Evolutionary conservation across 768 basidiomycete species (phyloP).

Genomic region (Calvatia gigantea): DNA sequence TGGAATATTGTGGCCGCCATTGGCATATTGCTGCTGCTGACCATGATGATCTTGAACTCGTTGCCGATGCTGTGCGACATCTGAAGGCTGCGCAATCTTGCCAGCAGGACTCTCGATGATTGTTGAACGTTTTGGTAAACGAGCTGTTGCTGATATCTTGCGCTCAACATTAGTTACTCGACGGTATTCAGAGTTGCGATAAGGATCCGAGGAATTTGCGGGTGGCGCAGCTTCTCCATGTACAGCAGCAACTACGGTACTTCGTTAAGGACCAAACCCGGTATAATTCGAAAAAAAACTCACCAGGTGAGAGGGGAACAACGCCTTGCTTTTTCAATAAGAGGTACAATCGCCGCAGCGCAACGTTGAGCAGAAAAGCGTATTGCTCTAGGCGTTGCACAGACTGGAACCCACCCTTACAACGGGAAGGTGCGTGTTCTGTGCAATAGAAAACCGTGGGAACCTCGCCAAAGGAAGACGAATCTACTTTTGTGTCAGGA

Average conservation of each 20-base stretch:
- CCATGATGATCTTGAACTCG: slow-evolving; percentile 3
- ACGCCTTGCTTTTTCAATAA: slow-evolving; percentile 86
- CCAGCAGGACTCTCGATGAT: slow-evolving; percentile 95
- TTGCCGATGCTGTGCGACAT: slow-evolving; percentile 26
- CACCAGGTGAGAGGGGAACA: slow-evolving; percentile 79
- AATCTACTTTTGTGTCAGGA: slow-evolving; percentile 63
- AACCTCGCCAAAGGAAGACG: slow-evolving; percentile 66
- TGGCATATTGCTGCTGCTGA: slow-evolving; percentile 4
- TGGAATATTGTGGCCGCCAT: neutral
- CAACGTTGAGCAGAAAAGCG: slow-evolving; percentile 94
- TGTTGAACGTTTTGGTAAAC: slow-evolving; percentile 89
- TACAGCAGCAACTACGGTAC: slow-evolving; percentile 19
- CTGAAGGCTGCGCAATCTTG: slow-evolving; percentile 73
- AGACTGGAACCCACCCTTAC: slow-evolving; percentile 77
- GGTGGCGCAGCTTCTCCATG: slow-evolving; percentile 28
- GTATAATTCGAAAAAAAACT: slow-evolving; percentile 14
- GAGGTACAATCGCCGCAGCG: slow-evolving; percentile 85
- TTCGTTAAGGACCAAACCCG: slow-evolving; percentile 7
- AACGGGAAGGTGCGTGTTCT: slow-evolving; percentile 67
- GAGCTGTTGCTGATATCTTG: slow-evolving; percentile 91
- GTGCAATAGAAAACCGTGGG: slow-evolving; percentile 75
- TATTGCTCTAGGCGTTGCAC: slow-evolving; percentile 97
- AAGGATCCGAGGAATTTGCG: slow-evolving; percentile 65
- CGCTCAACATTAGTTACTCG: slow-evolving; percentile 85
- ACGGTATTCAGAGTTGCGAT: slow-evolving; percentile 91